Evolutionary conservation across 495 filamentous ascomycete genomes (phyloP).

Genomic region (Trichoderma virens): DNA sequence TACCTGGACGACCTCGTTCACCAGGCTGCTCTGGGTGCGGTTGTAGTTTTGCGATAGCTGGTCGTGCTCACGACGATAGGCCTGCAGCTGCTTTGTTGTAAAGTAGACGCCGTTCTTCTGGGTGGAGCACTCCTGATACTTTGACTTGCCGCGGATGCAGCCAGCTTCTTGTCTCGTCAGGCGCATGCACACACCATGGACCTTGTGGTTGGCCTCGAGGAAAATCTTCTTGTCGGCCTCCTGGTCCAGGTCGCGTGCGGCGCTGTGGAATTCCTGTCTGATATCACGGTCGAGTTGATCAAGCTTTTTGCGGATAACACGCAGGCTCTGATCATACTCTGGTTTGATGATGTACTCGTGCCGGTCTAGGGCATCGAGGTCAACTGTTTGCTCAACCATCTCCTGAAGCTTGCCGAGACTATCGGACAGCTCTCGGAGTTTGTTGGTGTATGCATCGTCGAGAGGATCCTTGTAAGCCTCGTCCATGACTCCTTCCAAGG

Average conservation of each 20-base stretch:
- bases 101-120: conserved; percentile 99
- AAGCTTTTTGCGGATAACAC: conserved; percentile 81
- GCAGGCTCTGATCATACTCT: conserved; percentile 87
- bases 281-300: conserved; percentile 80
- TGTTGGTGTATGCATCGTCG: conserved; percentile 80
- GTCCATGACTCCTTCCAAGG: conserved; percentile 90
- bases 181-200: conserved; percentile 95
- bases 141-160: conserved; percentile 83
- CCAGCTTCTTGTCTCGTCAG: conserved; percentile 85
- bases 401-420: conserved; percentile 83
- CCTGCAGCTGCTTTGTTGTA: conserved; percentile 78
- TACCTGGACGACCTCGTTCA: conserved; percentile 86
- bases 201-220: conserved; percentile 79
- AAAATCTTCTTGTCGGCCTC: conserved; percentile 98
- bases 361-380: conserved; percentile 89
- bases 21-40: conserved; percentile 84
- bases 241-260: conserved; percentile 76
- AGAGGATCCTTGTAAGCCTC: conserved; percentile 84
- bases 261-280: conserved; percentile 69
- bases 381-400: conserved; percentile 98
- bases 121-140: conserved; percentile 92
- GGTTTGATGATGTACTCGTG: conserved; percentile 99
- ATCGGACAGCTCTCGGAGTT: conserved; percentile 65
- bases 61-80: conserved; percentile 81
- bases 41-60: conserved; percentile 95